Percentiles rank a stretch among this genome's conserved stretches.
phyloP scores from a whole-genome alignment of 495 filamentous ascomycete species.

The Penicillium chermesinum region DNA sequence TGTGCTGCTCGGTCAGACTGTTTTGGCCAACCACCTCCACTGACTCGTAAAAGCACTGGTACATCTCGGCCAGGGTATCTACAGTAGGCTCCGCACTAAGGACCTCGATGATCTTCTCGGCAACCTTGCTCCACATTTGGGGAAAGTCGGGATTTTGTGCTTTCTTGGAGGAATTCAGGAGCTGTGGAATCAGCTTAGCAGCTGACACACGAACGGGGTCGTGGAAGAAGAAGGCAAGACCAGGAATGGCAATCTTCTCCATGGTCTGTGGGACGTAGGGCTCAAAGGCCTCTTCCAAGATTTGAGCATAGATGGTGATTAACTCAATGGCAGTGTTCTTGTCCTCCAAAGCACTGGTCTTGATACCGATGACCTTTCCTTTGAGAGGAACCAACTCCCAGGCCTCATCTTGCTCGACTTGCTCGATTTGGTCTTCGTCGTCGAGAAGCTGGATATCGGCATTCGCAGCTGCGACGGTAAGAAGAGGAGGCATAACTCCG shows the following conservation, averaged over 20 bases:
- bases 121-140: constrained; percentile 77
- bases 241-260: constrained; percentile 92
- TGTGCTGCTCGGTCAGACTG: constrained; percentile 69
- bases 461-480: constrained; percentile 88
- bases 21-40: constrained; percentile 88
- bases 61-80: constrained; percentile 97
- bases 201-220: constrained; percentile 95
- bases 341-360: constrained; percentile 92
- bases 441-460: constrained; percentile 97
- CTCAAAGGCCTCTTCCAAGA: constrained; percentile 85
- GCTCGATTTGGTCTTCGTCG: constrained; percentile 89
- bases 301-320: constrained; percentile 93
- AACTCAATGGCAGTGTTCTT: constrained; percentile 99
- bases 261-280: constrained; percentile 89
- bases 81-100: constrained; percentile 92
- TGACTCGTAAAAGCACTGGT: constrained; percentile 99
- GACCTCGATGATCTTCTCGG: constrained; percentile 88
- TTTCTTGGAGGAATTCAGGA: constrained; percentile 91
- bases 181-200: constrained; percentile 89
- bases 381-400: constrained; percentile 97
- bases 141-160: constrained; percentile 68
- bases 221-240: constrained; percentile 98
- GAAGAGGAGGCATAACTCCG: constrained; percentile 89
- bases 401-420: constrained; percentile 90
- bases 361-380: constrained; percentile 97